Base-by-base conservation (phyloP, 2,329 filamentous ascomycete species). In the Podosphaera aphanis region DNA sequence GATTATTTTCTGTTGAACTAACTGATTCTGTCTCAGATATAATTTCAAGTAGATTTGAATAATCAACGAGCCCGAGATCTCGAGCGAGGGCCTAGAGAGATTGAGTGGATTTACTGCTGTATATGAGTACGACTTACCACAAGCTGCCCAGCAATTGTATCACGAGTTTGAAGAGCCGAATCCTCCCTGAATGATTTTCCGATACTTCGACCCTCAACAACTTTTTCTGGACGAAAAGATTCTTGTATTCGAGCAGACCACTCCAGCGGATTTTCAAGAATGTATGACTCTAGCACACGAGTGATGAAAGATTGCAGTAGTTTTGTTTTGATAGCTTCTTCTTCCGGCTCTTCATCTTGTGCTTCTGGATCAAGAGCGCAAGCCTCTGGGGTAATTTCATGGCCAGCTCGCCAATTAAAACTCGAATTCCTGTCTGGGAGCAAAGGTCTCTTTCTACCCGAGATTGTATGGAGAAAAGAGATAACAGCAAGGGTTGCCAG, bases 301-400 rank as follows among this genome's bases (percentile, higher is more conserved):
- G 79, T 83, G n/a, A 83, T 67, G 59, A 90, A 86, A 1, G 77
- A 76, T 56, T 83, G 77, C 20, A 88, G 62, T 15, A 88, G 64
- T 47, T 70, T 73, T 31, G 66, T 66, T 55, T 79, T 73, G 49
- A 85, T 64, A 7, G 67, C 69, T 2, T 63, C 64, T 58, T 86
- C 80, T 31, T 67, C 66, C 5, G 67, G 66, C 40, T 68, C 66
- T 59, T 74, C 69, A 36, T 59, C 56, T 46, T 58, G 64, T 2
- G 70, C 72, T 59, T 78, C 74, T 0, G 74, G 74, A 53, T 77
- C 76, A 2, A 73, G 73, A 5, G 71, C 73, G 43, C 69, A 71
- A n/a, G 50, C 46, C 29, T 45, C 48, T 39, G 31, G 44, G n/a
- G 47, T 39, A 62, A 59, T 65, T 67, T 63, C 67, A 65, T 64